A percentile compares a stretch with the other conserved stretches of the same genome.
These are phyloP conservation scores for Lycium ferocissimum DNA, from an alignment of 257 asterid genomes.

Conservation along the genomic window DNA sequence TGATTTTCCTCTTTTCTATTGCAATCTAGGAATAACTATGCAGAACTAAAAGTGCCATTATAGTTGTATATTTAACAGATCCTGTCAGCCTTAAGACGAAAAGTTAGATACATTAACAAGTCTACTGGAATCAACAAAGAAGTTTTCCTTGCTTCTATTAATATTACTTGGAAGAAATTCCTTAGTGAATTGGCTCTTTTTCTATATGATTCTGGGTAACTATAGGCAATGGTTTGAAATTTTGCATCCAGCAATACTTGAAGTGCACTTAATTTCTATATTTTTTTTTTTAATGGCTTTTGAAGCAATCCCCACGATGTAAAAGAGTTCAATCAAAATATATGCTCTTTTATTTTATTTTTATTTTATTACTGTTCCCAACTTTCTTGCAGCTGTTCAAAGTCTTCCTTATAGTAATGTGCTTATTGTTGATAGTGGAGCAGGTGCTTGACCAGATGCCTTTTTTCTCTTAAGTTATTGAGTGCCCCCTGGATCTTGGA, in stretches of 20 bases:
- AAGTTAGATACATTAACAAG: neutral
- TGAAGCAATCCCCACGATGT: neutral
- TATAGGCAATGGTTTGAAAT: conserved; percentile 13
- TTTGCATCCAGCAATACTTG: no score
- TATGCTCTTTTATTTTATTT: neutral
- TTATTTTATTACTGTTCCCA: neutral
- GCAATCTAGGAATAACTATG: neutral
- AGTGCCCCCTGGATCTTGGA: neutral
- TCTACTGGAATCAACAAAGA: neutral
- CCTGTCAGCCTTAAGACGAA: neutral
- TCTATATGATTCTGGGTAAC: neutral
- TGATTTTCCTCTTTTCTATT: neutral
- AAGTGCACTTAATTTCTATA: neutral
- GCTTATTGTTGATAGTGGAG: neutral
- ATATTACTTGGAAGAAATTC: neutral
- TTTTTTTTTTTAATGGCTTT: neutral
- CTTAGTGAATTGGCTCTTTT: neutral
- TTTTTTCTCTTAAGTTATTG: conserved; percentile 2
- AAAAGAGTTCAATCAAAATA: neutral
- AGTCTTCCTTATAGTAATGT: neutral
- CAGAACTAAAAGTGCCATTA: neutral
- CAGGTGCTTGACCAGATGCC: conserved; percentile 12
- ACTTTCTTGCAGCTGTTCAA: neutral
- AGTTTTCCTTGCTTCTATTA: neutral
- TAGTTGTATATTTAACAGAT: neutral